Base-by-base conservation (phyloP, 2,329 filamentous ascomycete genomes). In the Myriosclerotinia scirpicola region DNA sequence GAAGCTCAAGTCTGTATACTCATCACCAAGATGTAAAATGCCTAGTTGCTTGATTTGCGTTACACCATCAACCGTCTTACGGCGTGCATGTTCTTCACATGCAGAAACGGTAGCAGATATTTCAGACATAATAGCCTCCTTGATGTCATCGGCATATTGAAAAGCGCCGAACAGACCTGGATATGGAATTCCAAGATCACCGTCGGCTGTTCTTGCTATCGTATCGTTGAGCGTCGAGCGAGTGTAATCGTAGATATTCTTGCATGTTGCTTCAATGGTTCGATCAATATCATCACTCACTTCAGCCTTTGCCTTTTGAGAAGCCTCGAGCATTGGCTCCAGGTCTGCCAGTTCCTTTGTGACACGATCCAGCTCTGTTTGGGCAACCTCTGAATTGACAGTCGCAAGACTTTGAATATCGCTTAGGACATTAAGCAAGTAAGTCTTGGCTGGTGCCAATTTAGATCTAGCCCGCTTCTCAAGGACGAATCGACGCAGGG, bases 381-480 rank as follows among this genome's bases (percentile, higher is more conserved):
- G 87, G 2, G 93, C 93, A 38, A 97, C 90, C 71, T 97, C 92
- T 36, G 88, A 84, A 77, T 99, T 99, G 73, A 97, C 92, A 0
- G 84, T 87, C 6, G 94, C 94, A 53, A 99, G 83, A 5, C 87
- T 89, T 75, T 92, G 83, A 67, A 99, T 83, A 75, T 99, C 95
- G 72, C 92, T 90, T 44, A 99, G 84, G 36, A 98, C 90, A 77
- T 99, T 99, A 73, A 96, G 82, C 1, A 99, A 86, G 76, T 99
- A 99, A 2, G 94, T 98, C 79, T 93, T 93, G 8, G 95, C 95
- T 6, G 95, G 95, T 1, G 95, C 94, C 68, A 99, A 85, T 80
- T 99, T 99, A 11, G 95, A 98, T 40, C 93, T 87, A 58, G 95
- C 93, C 66, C 95, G 87, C 82, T 98, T 98, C 77, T 99, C 95